phyloP scores from a whole-genome alignment of 345 rosid genomes.

The Salix dunnii region DNA sequence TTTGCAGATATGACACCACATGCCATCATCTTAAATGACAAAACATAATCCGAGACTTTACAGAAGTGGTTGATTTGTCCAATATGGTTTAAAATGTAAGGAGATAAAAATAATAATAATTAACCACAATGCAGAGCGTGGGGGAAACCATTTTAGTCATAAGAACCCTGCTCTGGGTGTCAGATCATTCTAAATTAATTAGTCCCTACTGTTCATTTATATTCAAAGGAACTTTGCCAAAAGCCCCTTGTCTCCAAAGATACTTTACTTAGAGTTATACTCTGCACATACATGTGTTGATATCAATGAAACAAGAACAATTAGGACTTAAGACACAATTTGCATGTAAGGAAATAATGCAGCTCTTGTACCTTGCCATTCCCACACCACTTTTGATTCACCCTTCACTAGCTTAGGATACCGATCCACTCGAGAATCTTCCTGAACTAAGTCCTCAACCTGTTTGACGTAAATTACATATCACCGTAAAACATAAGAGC shows the following conservation, averaged over 20 bases:
- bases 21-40: no score
- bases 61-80: no score
- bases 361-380: conserved; percentile 78
- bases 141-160: no score
- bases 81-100: no score
- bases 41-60: no score
- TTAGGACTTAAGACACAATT: neutral
- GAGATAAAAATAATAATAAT: no score
- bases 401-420: conserved; percentile 80
- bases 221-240: neutral
- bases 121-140: no score
- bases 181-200: no score
- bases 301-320: neutral
- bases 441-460: conserved; percentile 85
- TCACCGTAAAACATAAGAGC: neutral
- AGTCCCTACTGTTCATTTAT: no score
- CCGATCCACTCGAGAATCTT: conserved; percentile 84
- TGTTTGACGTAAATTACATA: conserved; percentile 13
- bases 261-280: neutral
- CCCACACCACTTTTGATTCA: conserved; percentile 92
- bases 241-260: neutral
- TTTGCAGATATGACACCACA: no score
- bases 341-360: neutral
- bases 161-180: no score
- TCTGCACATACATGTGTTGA: neutral